These are phyloP conservation scores for Aspergillus carbonarius DNA, from an alignment of 2,329 filamentous ascomycete species.

Conservation along the genomic window DNA sequence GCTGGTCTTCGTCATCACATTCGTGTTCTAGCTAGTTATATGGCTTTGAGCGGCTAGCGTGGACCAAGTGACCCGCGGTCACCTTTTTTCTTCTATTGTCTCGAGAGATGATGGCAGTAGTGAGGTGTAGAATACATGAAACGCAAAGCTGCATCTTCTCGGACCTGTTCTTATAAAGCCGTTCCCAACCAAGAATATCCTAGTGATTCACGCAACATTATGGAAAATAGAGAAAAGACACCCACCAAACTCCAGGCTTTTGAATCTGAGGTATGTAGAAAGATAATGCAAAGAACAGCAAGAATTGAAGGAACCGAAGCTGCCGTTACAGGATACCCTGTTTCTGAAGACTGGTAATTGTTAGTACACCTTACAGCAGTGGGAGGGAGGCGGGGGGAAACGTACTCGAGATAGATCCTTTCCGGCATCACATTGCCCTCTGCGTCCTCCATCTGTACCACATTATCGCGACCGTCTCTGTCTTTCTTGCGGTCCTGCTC, in stretches of 20 bases:
- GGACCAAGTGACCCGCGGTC: too few species aligned
- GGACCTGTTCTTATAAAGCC: constrained; percentile 9
- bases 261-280: constrained; percentile 15
- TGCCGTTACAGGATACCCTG: constrained; percentile 70
- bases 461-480: constrained; percentile 72
- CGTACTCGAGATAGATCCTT: constrained; percentile 86
- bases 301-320: background rate
- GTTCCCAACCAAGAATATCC: constrained; percentile 19
- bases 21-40: too few species aligned
- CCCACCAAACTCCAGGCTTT: constrained; percentile 35
- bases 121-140: constrained; percentile 20
- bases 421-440: constrained; percentile 99
- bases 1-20: too few species aligned
- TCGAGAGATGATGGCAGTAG: background rate
- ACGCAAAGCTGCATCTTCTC: constrained; percentile 2
- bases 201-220: constrained; percentile 12
- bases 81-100: background rate
- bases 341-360: constrained; percentile 64
- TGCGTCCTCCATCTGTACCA: constrained; percentile 98
- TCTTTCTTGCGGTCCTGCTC: constrained; percentile 79
- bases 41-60: too few species aligned
- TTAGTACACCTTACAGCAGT: constrained; percentile 22
- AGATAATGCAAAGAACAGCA: constrained; percentile 6
- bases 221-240: constrained; percentile 15
- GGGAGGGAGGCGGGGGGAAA: constrained; percentile 10